Evolutionary conservation across 805 yeast genomes (phyloP), one percentile per base, ranked within the genome.

Genomic region (Ogataea trehaloabstinens): DNA sequence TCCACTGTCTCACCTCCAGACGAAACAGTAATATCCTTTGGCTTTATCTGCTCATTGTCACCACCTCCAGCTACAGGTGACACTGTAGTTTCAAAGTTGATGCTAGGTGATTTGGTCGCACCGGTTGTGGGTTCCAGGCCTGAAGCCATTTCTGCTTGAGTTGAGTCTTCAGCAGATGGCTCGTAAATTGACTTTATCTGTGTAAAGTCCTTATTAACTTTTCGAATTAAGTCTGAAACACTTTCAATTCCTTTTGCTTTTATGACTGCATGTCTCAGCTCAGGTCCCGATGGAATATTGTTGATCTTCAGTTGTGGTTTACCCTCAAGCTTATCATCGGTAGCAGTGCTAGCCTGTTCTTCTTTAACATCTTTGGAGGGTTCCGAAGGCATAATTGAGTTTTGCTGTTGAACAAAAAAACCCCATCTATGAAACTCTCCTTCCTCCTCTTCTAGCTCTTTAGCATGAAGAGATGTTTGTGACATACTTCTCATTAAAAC

Each of bases 341-440:
- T 6, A 28, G 24, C 27, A 16, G 8, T 5, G 5, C 19, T 30
- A 18, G 19, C 10, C 24, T 19, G 40, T 36, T 24, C 25, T 22
- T 32, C 29, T 17, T 34, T 36, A 4, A 34, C 6, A 19, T 34
- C 40, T 24, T 24, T 38, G 22, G 47, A 45, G 21, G 45, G 37
- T 32, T 51, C 56, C 30, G 44, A 45, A 4, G 65, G 61, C 50
- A 60, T 46, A 4, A 57, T 42, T 19, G 58, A 52, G 37, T 59
- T 56, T 44, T 82, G 77, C 53, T 79, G 86, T 56, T 81, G 85
- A 48, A 87, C 80, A 52, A 78, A 85, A 53, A 80, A 78, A 15
- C 95, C 95, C 80, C 88, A 80, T 63, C 84, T 80, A 60, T 86
- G 96, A 47, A 88, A 73, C 55, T 85, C 95, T 52, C 96, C 97